Evolutionary conservation across 2,329 filamentous ascomycete genomes (phyloP).

Genomic region (Aulographum hederae): DNA sequence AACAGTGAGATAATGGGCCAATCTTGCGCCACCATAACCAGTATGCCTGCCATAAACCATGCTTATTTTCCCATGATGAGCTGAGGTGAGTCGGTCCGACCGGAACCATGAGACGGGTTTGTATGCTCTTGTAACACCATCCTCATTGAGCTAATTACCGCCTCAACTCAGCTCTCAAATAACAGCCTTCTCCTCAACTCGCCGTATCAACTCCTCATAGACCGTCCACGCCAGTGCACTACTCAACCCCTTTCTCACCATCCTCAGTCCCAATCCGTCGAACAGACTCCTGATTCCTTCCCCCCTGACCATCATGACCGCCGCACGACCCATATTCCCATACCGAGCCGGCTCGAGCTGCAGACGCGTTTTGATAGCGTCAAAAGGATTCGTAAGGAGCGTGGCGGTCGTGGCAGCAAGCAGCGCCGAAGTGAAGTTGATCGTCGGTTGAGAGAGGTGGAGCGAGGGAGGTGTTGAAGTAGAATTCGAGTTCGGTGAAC

Average conservation of each 20-base stretch:
- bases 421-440: slow-evolving; percentile 75
- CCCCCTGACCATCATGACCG: slow-evolving; percentile 57
- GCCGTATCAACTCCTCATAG: slow-evolving; percentile 80
- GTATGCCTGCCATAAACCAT: no score
- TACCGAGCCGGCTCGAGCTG: slow-evolving; percentile 77
- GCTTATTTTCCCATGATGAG: no score
- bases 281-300: slow-evolving; percentile 69
- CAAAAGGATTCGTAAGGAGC: slow-evolving; percentile 85
- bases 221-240: slow-evolving; percentile 94
- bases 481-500: neutral
- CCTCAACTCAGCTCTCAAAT: no score
- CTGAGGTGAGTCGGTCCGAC: no score
- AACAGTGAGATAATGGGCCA: no score
- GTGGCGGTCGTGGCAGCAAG: slow-evolving; percentile 70
- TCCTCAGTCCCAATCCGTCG: slow-evolving; percentile 69
- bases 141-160: no score
- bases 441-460: slow-evolving; percentile 47
- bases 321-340: slow-evolving; percentile 63
- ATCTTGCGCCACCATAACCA: no score
- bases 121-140: no score
- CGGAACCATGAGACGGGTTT: no score
- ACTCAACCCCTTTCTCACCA: slow-evolving; percentile 80
- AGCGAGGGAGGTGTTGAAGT: slow-evolving; percentile 11
- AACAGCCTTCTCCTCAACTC: no score
- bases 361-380: slow-evolving; percentile 87